These are phyloP conservation scores for Rhynchospora tenuis DNA, from an alignment of 176 grass and related monocot genomes.

Conservation along the genomic window DNA sequence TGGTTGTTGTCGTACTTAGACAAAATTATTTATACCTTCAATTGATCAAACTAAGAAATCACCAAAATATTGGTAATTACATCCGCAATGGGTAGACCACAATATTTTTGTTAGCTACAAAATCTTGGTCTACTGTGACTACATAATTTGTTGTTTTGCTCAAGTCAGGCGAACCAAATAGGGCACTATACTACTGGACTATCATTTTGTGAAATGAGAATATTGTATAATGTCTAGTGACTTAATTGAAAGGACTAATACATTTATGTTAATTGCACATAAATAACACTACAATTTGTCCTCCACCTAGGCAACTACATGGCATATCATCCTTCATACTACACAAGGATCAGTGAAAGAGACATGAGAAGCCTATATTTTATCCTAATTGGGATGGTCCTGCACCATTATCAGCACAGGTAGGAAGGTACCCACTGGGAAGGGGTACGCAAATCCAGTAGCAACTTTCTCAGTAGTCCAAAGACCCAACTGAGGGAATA, in stretches of 20 bases:
- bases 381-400: neutral
- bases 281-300: conserved; percentile 13
- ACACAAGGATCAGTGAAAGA: conserved; percentile 15
- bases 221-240: neutral
- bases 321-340: conserved; percentile 11
- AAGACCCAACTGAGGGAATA: conserved; percentile 43
- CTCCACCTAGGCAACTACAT: conserved; percentile 16
- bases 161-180: neutral
- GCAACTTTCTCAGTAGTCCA: conserved; percentile 54
- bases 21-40: neutral
- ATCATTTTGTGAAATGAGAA: neutral
- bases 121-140: neutral
- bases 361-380: neutral
- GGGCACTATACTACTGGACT: neutral
- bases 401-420: neutral
- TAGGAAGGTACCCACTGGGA: neutral
- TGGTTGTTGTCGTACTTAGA: neutral
- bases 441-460: conserved; percentile 1
- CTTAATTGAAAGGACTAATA: conserved; percentile 3
- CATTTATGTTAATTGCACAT: conserved; percentile 9
- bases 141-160: neutral
- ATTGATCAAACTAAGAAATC: neutral
- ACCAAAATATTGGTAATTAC: neutral
- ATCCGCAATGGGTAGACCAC: neutral
- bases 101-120: neutral